Conservation (phyloP, 2,329 filamentous ascomycete species). For the Waltergamsia citrina region DNA sequence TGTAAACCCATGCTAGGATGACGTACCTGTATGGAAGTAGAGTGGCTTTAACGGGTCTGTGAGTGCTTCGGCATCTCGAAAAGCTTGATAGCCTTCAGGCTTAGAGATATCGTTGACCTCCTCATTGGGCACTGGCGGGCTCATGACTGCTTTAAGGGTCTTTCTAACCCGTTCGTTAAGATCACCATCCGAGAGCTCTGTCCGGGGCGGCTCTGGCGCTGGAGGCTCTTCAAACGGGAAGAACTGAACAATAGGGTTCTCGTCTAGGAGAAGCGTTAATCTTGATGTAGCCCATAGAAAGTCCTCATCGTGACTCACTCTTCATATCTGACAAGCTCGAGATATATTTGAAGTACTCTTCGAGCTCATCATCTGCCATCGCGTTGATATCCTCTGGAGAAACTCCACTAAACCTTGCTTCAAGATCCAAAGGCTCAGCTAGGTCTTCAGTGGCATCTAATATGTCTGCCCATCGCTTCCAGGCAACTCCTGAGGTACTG, state of each 20-base stretch:
- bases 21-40: slow-evolving; percentile 22
- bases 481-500: slow-evolving; percentile 43
- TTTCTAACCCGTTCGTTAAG: slow-evolving; percentile 8
- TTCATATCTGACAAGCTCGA: slow-evolving; percentile 19
- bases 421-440: slow-evolving; percentile 5
- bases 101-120: no score
- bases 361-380: slow-evolving; percentile 51
- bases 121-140: not conserved
- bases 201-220: slow-evolving; percentile 5
- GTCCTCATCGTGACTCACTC: no score
- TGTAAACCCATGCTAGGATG: not conserved
- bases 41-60: slow-evolving; percentile 17
- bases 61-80: slow-evolving; percentile 19
- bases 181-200: slow-evolving; percentile 15
- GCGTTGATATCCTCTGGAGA: slow-evolving; percentile 52
- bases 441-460: slow-evolving; percentile 20
- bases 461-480: slow-evolving; percentile 56
- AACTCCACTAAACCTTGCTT: slow-evolving; percentile 33
- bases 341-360: slow-evolving; percentile 50
- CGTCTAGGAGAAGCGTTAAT: slow-evolving; percentile 9
- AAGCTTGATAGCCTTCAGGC: slow-evolving; percentile 9
- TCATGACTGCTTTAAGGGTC: slow-evolving; percentile 1
- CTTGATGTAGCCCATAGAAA: no score
- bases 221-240: slow-evolving; percentile 20
- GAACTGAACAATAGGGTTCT: slow-evolving; percentile 19